Percentiles rank a stretch among this genome's conserved stretches.
Evolutionary conservation across 163 green algal species (phyloP).

Genomic region (Chlorella variabilis): DNA sequence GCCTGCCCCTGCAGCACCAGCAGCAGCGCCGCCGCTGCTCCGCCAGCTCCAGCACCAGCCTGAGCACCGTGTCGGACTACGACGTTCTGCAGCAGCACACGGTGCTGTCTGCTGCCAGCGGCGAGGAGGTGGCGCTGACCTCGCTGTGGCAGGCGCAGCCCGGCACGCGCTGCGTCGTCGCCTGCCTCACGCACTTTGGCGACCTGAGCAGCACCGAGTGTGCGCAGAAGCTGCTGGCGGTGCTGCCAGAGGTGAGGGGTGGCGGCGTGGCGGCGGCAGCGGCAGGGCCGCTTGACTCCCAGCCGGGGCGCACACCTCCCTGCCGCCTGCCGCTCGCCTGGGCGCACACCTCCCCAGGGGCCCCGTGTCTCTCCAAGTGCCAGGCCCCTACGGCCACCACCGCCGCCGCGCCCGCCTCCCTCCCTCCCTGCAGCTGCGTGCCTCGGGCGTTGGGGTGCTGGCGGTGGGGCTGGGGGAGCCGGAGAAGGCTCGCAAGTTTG

Average conservation of each 20-base stretch:
- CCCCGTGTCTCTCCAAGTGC: no score
- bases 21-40: neutral
- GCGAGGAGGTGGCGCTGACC: conserved; percentile 14
- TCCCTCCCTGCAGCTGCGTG: conserved; percentile 37
- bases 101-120: conserved; percentile 10
- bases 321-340: no score
- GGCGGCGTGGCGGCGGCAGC: neutral
- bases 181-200: conserved; percentile 85
- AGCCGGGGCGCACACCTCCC: no score
- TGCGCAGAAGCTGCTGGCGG: conserved; percentile 77
- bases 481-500: conserved; percentile 69
- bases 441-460: conserved; percentile 58
- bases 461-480: conserved; percentile 62
- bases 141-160: conserved; percentile 15
- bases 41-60: no score
- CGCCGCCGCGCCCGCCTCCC: neutral
- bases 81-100: conserved; percentile 1
- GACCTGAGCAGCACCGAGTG: conserved; percentile 87
- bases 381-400: no score
- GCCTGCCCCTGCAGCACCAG: neutral
- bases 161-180: conserved; percentile 48
- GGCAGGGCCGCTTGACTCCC: no score
- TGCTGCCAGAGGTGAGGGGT: conserved; percentile 45
- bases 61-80: neutral
- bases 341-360: no score